Conservation (phyloP, 345 rosid species). For the Citrus reticulata region DNA sequence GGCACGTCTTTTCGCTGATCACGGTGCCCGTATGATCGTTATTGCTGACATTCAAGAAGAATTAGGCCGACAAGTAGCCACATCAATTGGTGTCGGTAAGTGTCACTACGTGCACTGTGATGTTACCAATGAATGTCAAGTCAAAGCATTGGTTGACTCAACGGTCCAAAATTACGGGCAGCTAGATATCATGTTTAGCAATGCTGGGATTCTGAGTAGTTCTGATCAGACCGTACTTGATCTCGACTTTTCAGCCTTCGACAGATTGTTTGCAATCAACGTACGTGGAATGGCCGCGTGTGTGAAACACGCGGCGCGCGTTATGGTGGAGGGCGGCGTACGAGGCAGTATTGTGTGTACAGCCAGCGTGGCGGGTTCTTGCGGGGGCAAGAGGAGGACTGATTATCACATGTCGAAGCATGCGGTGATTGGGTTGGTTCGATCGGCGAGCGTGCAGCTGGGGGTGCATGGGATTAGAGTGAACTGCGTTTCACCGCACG, state of each 20-base stretch:
- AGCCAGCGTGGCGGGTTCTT: slow-evolving; percentile 19
- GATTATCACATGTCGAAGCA: slow-evolving; percentile 41
- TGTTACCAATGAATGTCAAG: slow-evolving; percentile 33
- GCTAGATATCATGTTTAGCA: slow-evolving; percentile 41
- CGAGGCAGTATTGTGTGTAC: slow-evolving; percentile 46
- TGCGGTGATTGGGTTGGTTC: slow-evolving; percentile 37
- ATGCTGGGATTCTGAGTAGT: slow-evolving; percentile 20
- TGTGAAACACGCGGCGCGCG: slow-evolving; percentile 34
- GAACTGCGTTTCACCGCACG: slow-evolving; percentile 39
- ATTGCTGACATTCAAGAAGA: slow-evolving; percentile 37
- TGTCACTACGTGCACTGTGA: slow-evolving; percentile 31
- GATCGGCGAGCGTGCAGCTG: slow-evolving; percentile 36
- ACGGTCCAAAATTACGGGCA: slow-evolving; percentile 18
- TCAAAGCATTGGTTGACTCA: slow-evolving; percentile 26
- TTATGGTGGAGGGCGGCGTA: slow-evolving; percentile 27
- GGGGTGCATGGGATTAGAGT: slow-evolving; percentile 45
- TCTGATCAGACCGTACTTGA: slow-evolving; percentile 25
- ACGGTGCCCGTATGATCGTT: slow-evolving; percentile 23
- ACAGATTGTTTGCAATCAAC: slow-evolving; percentile 24
- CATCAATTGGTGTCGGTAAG: slow-evolving; percentile 19
- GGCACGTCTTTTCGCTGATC: slow-evolving; percentile 12
- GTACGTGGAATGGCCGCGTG: slow-evolving; percentile 27
- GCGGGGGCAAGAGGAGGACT: neutral
- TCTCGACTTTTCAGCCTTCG: slow-evolving; percentile 17
- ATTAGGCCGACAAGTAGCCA: slow-evolving; percentile 16